phyloP scores from a whole-genome alignment of 179 eudicot species.

The Vitellaria paradoxa region DNA sequence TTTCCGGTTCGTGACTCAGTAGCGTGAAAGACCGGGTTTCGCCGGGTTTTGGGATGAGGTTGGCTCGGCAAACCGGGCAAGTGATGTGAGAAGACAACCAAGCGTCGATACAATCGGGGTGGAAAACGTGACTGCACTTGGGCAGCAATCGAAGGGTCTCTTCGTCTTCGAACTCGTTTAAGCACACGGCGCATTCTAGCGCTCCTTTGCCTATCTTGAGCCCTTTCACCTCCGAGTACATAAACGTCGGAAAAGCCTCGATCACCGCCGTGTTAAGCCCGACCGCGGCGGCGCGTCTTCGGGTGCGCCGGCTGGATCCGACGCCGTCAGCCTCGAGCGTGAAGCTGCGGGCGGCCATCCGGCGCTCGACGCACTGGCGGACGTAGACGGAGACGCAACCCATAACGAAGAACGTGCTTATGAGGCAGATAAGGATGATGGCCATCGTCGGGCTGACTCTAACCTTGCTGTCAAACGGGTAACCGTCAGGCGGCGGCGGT shows the following conservation, averaged over 20 bases:
- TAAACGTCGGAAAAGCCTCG: slow-evolving; percentile 42
- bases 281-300: slow-evolving; percentile 11
- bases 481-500: slow-evolving; percentile 1
- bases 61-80: slow-evolving; percentile 59
- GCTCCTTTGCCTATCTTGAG: slow-evolving; percentile 39
- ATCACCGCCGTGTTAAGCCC: slow-evolving; percentile 38
- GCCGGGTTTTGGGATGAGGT: slow-evolving; percentile 29
- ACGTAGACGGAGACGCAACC: slow-evolving; percentile 59
- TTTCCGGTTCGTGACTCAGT: not conserved
- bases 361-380: slow-evolving; percentile 50
- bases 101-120: slow-evolving; percentile 47
- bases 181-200: slow-evolving; percentile 55
- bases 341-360: not conserved
- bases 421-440: slow-evolving; percentile 37
- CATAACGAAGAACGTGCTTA: slow-evolving; percentile 51
- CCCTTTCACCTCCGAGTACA: slow-evolving; percentile 42
- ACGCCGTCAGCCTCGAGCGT: not conserved
- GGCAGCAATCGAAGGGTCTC: slow-evolving; percentile 49
- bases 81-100: slow-evolving; percentile 52
- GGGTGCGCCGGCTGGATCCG: slow-evolving; percentile 24
- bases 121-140: slow-evolving; percentile 60
- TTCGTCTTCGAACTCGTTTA: slow-evolving; percentile 42
- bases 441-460: slow-evolving; percentile 48
- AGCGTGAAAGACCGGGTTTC: not conserved
- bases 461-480: not conserved